A percentile compares a stretch with the other conserved stretches of the same genome.
Evolutionary conservation across 176 grass and related monocot species (phyloP).

Genomic region (Leersia perrieri): DNA sequence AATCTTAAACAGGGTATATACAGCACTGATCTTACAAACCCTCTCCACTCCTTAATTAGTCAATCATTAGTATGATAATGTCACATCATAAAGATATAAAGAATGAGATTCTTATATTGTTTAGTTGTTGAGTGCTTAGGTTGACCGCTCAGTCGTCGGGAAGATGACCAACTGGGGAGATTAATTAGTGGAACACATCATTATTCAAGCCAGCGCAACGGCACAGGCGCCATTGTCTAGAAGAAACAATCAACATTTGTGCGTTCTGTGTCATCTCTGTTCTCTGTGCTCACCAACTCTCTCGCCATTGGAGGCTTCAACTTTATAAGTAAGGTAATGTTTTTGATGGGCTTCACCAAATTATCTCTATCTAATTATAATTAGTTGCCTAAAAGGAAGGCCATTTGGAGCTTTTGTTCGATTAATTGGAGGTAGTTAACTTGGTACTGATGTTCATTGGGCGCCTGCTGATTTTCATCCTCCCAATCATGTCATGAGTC

Average conservation of each 20-base stretch:
- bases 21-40: no score
- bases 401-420: background rate
- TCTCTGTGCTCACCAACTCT: background rate
- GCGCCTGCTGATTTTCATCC: background rate
- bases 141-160: background rate
- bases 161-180: background rate
- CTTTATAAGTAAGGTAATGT: background rate
- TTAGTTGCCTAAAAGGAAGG: background rate
- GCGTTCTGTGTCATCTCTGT: background rate
- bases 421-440: no score
- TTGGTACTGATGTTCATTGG: background rate
- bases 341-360: background rate
- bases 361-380: background rate
- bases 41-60: background rate
- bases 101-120: background rate
- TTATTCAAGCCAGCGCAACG: background rate
- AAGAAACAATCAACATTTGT: background rate
- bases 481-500: background rate
- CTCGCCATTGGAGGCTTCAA: background rate
- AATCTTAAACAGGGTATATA: background rate
- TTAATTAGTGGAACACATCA: background rate
- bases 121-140: background rate
- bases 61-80: background rate
- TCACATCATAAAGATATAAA: background rate
- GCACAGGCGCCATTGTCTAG: background rate